Percentiles rank a stretch among this genome's conserved stretches.
Conservation (phyloP, 2,329 filamentous ascomycete species). For the Corniculantispora saksenae region DNA sequence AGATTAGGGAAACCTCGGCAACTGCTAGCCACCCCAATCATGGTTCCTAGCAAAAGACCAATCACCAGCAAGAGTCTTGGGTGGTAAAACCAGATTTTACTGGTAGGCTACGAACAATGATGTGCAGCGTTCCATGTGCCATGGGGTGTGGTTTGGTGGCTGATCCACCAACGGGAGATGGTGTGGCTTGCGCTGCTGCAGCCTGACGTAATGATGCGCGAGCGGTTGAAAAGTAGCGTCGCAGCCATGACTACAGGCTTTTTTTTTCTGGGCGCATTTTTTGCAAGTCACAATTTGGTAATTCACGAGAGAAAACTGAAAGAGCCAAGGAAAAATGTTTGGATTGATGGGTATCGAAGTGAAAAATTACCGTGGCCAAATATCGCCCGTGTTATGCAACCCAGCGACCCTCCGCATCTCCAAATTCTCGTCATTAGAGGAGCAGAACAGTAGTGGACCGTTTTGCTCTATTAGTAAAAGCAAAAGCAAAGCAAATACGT, state of each 20-base stretch:
- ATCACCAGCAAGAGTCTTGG: background rate
- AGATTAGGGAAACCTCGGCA: background rate
- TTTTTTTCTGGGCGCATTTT: background rate
- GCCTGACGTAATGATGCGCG: constrained; percentile 16
- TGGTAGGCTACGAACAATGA: background rate
- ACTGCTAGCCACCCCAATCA: no score
- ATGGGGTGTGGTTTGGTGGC: background rate
- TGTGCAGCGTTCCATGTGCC: background rate
- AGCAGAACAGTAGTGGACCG: background rate
- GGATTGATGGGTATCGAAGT: constrained; percentile 27
- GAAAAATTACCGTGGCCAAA: constrained; percentile 20
- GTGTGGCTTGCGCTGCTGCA: constrained; percentile 9
- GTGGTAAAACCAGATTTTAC: background rate
- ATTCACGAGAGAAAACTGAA: background rate
- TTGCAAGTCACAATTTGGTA: background rate
- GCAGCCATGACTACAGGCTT: background rate
- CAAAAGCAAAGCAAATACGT: constrained; percentile 13
- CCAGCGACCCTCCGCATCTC: constrained; percentile 12
- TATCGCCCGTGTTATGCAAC: constrained; percentile 17
- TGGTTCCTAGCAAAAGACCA: background rate
- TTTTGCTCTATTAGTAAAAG: constrained; percentile 9
- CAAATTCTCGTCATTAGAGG: constrained; percentile 13
- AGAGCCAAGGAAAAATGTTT: constrained; percentile 8
- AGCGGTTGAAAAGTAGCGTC: background rate
- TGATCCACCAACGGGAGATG: constrained; percentile 2